phyloP scores from a whole-genome alignment of 306 rosid genomes.

The Abrus pulchellus region DNA sequence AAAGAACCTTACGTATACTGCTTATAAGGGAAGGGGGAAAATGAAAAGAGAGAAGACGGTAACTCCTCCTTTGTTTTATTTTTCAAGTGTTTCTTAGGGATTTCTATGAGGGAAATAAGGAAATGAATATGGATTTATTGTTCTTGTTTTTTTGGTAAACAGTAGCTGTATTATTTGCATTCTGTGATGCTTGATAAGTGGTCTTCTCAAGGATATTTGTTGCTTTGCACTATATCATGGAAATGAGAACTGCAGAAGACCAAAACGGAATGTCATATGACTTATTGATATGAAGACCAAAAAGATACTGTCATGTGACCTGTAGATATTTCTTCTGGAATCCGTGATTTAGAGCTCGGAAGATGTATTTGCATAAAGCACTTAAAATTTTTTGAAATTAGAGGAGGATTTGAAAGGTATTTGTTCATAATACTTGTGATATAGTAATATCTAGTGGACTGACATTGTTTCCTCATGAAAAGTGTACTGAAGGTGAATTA shows the following conservation, averaged over 20 bases:
- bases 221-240: slow-evolving; percentile 6
- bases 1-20: slow-evolving; percentile 13
- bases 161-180: slow-evolving; percentile 7
- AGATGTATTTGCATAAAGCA: not conserved
- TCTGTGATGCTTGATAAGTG: slow-evolving; percentile 26
- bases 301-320: not conserved
- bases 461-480: too few relatives aligned
- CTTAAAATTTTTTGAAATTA: not conserved
- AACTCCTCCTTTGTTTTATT: slow-evolving; percentile 1
- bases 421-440: not conserved
- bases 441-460: too few relatives aligned
- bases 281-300: not conserved
- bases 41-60: not conserved
- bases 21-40: not conserved
- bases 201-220: slow-evolving; percentile 17
- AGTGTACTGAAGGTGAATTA: too few relatives aligned
- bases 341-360: too few relatives aligned
- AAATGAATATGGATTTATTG: not conserved
- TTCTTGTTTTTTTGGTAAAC: slow-evolving; percentile 9
- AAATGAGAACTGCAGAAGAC: slow-evolving; percentile 2
- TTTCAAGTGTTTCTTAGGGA: slow-evolving; percentile 14
- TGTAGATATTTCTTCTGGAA: too few relatives aligned
- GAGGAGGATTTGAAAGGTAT: not conserved
- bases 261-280: not conserved
- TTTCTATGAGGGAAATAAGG: slow-evolving; percentile 1